These are phyloP conservation scores for Neofusicoccum laricinum DNA, from an alignment of 2,329 filamentous ascomycete species.

Conservation along the genomic window DNA sequence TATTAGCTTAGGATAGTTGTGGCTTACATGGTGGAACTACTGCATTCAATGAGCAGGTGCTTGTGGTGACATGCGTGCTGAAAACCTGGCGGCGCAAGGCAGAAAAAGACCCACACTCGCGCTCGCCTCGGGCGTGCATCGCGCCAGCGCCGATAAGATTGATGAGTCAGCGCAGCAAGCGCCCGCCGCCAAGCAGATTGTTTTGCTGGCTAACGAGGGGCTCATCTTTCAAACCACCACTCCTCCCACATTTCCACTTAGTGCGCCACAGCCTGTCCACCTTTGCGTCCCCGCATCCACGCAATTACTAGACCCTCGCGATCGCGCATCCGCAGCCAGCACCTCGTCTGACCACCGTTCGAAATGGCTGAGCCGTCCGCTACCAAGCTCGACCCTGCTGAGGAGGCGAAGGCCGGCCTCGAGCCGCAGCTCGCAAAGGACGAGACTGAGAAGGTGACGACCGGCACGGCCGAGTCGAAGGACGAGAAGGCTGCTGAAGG, in stretches of 20 bases:
- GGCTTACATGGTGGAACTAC: neutral
- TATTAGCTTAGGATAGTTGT: neutral
- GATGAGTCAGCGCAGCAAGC: neutral
- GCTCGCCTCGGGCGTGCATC: conserved; percentile 4
- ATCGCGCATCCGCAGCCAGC: neutral
- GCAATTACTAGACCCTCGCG: neutral
- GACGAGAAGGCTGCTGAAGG: conserved; percentile 50
- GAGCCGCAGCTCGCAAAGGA: conserved; percentile 40
- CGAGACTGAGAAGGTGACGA: conserved; percentile 45
- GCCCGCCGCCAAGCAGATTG: conserved; percentile 12
- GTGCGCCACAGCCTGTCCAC: neutral
- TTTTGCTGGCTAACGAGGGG: conserved; percentile 15
- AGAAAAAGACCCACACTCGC: neutral
- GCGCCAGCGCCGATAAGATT: conserved; percentile 6
- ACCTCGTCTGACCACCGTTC: neutral
- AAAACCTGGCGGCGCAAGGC: neutral
- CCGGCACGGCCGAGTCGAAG: conserved; percentile 35
- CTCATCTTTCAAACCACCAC: conserved; percentile 14
- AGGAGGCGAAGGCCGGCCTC: conserved; percentile 37
- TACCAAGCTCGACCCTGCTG: conserved; percentile 40
- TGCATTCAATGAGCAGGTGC: too few relatives aligned
- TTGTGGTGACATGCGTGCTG: too few relatives aligned
- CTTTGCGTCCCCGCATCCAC: neutral
- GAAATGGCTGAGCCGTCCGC: conserved; percentile 31
- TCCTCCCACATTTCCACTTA: conserved; percentile 3